phyloP scores from a whole-genome alignment of 352 stramenopile genomes.

The Phytophthora chlamydospora region DNA sequence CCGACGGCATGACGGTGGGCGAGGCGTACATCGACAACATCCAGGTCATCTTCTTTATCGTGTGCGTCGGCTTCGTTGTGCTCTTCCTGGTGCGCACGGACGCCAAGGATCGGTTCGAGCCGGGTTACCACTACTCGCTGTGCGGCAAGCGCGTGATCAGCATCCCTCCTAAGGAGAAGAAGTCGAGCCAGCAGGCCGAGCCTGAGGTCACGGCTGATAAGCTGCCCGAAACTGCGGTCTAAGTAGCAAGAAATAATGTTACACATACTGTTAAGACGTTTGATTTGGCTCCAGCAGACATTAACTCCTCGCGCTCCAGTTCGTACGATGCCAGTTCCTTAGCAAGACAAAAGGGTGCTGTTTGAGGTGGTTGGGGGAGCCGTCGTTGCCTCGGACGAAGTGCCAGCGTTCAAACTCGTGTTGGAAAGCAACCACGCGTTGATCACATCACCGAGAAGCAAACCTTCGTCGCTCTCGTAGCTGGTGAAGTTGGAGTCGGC shows the following conservation, averaged over 20 bases:
- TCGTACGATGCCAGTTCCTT: no score
- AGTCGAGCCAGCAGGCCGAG: slow-evolving; percentile 30
- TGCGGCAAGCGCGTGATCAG: slow-evolving; percentile 68
- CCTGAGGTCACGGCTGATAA: slow-evolving; percentile 12
- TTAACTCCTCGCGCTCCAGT: no score
- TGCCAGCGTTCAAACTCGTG: slow-evolving; percentile 18
- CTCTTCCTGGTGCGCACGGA: slow-evolving; percentile 76
- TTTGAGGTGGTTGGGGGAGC: slow-evolving; percentile 2
- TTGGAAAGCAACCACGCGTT: slow-evolving; percentile 24
- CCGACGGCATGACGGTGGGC: slow-evolving; percentile 41
- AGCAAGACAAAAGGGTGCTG: no score
- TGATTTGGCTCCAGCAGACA: no score
- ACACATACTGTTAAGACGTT: no score
- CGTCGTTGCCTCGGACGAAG: not conserved
- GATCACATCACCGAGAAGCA: slow-evolving; percentile 28
- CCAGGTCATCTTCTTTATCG: slow-evolving; percentile 70
- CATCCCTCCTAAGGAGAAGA: slow-evolving; percentile 58
- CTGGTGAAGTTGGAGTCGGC: slow-evolving; percentile 31
- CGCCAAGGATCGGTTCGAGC: slow-evolving; percentile 67
- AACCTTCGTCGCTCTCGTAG: slow-evolving; percentile 35
- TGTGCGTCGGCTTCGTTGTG: slow-evolving; percentile 63
- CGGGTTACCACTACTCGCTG: slow-evolving; percentile 73
- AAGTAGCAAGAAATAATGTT: no score
- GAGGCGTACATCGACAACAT: slow-evolving; percentile 81
- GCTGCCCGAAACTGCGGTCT: slow-evolving; percentile 18